Percentiles rank a stretch among this genome's conserved stretches.
Evolutionary conservation across 192 early-diverging fungal genomes (phyloP).

Genomic region (Coemansia sp.): DNA sequence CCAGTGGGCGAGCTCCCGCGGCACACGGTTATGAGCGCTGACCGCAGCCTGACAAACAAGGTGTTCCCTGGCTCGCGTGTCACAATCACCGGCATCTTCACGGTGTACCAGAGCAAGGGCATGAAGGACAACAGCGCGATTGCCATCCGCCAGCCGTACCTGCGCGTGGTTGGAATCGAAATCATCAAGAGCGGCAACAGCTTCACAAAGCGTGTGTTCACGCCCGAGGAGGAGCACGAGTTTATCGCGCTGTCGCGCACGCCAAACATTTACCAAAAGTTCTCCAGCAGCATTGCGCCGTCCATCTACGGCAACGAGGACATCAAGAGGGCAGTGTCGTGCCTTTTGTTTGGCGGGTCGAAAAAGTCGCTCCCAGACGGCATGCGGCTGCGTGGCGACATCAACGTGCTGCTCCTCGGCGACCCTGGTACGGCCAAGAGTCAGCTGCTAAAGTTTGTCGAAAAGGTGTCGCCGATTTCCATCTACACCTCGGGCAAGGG

Average conservation of each 20-base stretch:
- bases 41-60: slow-evolving; percentile 79
- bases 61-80: slow-evolving; percentile 94
- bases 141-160: slow-evolving; percentile 90
- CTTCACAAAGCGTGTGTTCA: slow-evolving; percentile 68
- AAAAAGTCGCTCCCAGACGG: slow-evolving; percentile 95
- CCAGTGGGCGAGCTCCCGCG: slow-evolving; percentile 98
- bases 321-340: slow-evolving; percentile 95
- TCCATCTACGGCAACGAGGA: slow-evolving; percentile 96
- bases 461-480: slow-evolving; percentile 95
- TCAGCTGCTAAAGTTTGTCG: slow-evolving; percentile 98
- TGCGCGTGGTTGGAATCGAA: slow-evolving; percentile 91
- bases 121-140: slow-evolving; percentile 73
- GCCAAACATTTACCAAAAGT: slow-evolving; percentile 86
- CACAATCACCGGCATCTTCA: slow-evolving; percentile 92
- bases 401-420: slow-evolving; percentile 94
- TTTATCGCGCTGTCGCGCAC: slow-evolving; percentile 82
- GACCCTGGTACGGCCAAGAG: slow-evolving; percentile 99
- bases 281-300: slow-evolving; percentile 92
- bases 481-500: slow-evolving; percentile 99
- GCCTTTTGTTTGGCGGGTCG: slow-evolving; percentile 94
- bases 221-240: slow-evolving; percentile 92
- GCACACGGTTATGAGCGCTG: slow-evolving; percentile 87
- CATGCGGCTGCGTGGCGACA: slow-evolving; percentile 95
- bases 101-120: slow-evolving; percentile 80
- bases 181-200: slow-evolving; percentile 72